Base-by-base conservation (phyloP, 2,329 filamentous ascomycete genomes). In the Thelonectria rubi region DNA sequence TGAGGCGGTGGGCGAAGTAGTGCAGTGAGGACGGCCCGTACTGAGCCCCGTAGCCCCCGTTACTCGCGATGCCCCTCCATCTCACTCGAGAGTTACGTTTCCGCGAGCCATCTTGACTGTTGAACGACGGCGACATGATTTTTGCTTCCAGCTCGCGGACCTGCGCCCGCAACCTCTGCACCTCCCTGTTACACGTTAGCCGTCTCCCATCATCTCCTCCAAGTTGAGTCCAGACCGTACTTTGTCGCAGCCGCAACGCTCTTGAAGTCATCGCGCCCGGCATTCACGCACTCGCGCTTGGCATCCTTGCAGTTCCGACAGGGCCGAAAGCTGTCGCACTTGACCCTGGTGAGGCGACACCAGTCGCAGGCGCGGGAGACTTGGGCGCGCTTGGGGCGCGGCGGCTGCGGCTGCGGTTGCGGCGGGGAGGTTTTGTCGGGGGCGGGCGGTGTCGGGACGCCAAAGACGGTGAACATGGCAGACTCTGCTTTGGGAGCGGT, bases 331-430 rank as follows among this genome's bases (percentile, higher is more conserved):
- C 68, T 65, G 52, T 74, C 72, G 55, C 72, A 74, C 26, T 73
- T 74, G 45, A 74, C 68, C 24, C 72, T 65, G 5, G 66, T 67
- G 17, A 72, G 64, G 11, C 71, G 72, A 64, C 72, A 74, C 72
- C 72, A 73, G 57, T 73, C 72, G 51, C 72, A 74, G 8, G 72
- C 72, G 3, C 72, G 62, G 3, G 72, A 71, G 54, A 74, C 72
- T 15, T 73, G 72, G 34, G 66, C 69, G 45, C 72, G 64, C 54
- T 73, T 74, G n/a, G 68, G 60, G 37, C 70, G 69, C 43, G 64
- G 66, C 53, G 71, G 67, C 26, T 62, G 59, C 20, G 60, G 69
- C 43, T 62, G 66, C 53, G 71, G 67, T 21, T 64, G 59, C 20
- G 60, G 58, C 11, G 64, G 64, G 3, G 67, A 62, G 14, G 55